Percentiles rank a stretch among this genome's conserved stretches.
Conservation (phyloP, 2,329 filamentous ascomycete genomes). For the Diatrype stigma region DNA sequence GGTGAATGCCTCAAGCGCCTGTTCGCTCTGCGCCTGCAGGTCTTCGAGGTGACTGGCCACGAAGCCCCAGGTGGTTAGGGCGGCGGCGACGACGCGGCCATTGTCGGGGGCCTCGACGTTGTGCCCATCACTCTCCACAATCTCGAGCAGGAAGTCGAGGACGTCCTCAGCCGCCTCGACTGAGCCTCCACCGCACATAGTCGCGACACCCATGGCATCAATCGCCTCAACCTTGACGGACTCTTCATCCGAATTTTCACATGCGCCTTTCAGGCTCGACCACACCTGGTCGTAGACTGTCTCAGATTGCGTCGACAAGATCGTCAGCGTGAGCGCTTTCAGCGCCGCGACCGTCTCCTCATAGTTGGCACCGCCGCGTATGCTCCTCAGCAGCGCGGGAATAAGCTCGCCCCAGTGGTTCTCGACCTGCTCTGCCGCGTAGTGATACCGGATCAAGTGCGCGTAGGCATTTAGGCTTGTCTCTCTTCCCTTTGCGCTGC, state of each 20-base stretch:
- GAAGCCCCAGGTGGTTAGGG: constrained; percentile 75
- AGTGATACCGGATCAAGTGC: constrained; percentile 64
- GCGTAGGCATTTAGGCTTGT: constrained; percentile 58
- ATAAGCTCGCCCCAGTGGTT: constrained; percentile 57
- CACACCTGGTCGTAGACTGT: constrained; percentile 61
- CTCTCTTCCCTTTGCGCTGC: constrained; percentile 67
- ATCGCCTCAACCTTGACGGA: constrained; percentile 66
- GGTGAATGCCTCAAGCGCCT: constrained; percentile 74
- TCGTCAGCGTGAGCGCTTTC: constrained; percentile 66
- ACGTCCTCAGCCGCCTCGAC: constrained; percentile 65
- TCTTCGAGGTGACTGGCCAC: constrained; percentile 75
- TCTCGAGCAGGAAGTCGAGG: constrained; percentile 72
- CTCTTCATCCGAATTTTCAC: constrained; percentile 63
- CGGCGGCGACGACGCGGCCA: constrained; percentile 65
- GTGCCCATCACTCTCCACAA: constrained; percentile 74
- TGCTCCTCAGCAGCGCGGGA: constrained; percentile 62
- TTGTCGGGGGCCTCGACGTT: constrained; percentile 68
- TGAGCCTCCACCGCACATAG: constrained; percentile 71
- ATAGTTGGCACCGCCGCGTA: constrained; percentile 64
- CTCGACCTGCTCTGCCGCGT: constrained; percentile 59
- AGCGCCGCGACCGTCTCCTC: constrained; percentile 68
- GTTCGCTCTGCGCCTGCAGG: constrained; percentile 64
- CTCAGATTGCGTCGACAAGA: constrained; percentile 63
- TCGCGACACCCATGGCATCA: constrained; percentile 67
- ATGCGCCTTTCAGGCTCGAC: constrained; percentile 54